Percentiles rank a stretch among this genome's conserved stretches.
Evolutionary conservation across 1,284 basidiomycete genomes (phyloP).

Genomic region (Trametes polyzona): DNA sequence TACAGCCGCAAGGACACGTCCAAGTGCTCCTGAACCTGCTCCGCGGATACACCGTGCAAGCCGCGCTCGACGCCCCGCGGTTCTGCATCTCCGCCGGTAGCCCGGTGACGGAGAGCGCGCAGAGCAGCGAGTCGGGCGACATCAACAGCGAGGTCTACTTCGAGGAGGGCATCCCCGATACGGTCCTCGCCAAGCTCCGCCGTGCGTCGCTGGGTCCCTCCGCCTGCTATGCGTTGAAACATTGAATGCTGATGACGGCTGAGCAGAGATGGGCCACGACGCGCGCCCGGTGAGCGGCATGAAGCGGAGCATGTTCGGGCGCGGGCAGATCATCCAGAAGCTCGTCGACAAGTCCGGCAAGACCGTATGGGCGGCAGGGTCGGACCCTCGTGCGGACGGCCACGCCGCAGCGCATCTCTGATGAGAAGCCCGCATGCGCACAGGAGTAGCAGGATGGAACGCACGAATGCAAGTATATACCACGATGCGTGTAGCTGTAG

Average conservation of each 20-base stretch:
- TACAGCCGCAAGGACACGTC: conserved; percentile 85
- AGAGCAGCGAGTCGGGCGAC: conserved; percentile 58
- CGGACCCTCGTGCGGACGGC: conserved; percentile 87
- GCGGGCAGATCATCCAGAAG: conserved; percentile 91
- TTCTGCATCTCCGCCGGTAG: conserved; percentile 92
- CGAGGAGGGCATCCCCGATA: conserved; percentile 79
- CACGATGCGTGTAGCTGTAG: not conserved
- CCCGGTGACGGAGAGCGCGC: conserved; percentile 61
- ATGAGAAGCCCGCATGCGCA: conserved; percentile 13
- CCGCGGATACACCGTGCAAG: conserved; percentile 83
- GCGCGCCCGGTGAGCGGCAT: conserved; percentile 67
- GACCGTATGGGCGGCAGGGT: conserved; percentile 87
- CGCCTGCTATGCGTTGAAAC: no score
- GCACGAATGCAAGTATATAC: not conserved
- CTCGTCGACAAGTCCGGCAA: conserved; percentile 65
- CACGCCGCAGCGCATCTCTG: conserved; percentile 89
- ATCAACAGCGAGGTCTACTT: conserved; percentile 86
- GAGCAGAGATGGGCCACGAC: conserved; percentile 84
- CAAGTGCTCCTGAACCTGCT: conserved; percentile 94
- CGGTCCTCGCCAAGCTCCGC: conserved; percentile 63
- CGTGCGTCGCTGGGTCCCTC: no score
- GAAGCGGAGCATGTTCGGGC: conserved; percentile 77
- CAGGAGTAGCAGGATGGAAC: not conserved
- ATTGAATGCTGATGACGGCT: not conserved
- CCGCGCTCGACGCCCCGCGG: conserved; percentile 90